Percentiles rank a stretch among this genome's conserved stretches.
These are phyloP conservation scores for Gynostemma pentaphyllum DNA, from an alignment of 306 rosid genomes.

Conservation along the genomic window DNA sequence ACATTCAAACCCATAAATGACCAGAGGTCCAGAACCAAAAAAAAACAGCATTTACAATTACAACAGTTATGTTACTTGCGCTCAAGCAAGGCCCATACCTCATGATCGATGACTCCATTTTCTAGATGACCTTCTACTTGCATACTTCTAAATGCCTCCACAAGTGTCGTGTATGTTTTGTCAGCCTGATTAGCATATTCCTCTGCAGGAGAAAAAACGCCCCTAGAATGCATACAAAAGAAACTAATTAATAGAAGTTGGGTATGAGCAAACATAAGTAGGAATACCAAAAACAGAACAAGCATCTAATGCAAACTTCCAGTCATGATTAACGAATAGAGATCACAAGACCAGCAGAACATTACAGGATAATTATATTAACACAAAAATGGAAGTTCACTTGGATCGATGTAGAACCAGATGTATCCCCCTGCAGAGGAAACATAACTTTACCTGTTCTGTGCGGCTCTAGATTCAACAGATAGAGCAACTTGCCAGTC, in stretches of 20 bases:
- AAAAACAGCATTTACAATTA: neutral
- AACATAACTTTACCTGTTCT: slow-evolving; percentile 40
- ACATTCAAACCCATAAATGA: neutral
- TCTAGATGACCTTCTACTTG: slow-evolving; percentile 65
- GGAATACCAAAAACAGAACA: neutral
- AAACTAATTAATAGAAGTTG: slow-evolving; percentile 10
- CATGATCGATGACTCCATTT: slow-evolving; percentile 68
- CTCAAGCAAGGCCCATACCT: slow-evolving; percentile 30
- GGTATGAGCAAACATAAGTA: slow-evolving; percentile 3
- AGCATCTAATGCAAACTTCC: neutral
- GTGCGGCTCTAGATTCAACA: slow-evolving; percentile 68
- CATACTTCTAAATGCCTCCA: slow-evolving; percentile 80
- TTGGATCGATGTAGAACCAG: neutral
- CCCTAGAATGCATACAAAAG: slow-evolving; percentile 37
- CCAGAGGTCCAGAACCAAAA: neutral
- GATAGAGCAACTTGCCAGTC: slow-evolving; percentile 97
- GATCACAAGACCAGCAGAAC: neutral
- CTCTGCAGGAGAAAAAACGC: slow-evolving; percentile 54
- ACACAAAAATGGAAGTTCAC: neutral
- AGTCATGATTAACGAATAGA: neutral
- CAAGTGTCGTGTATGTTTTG: slow-evolving; percentile 59
- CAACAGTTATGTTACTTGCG: neutral
- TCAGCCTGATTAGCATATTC: slow-evolving; percentile 51
- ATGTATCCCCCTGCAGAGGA: neutral
- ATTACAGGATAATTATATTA: neutral